Evolutionary conservation across 2,329 filamentous ascomycete genomes (phyloP), one percentile per base, ranked within the genome.

Genomic region (Penicillium sp.): DNA sequence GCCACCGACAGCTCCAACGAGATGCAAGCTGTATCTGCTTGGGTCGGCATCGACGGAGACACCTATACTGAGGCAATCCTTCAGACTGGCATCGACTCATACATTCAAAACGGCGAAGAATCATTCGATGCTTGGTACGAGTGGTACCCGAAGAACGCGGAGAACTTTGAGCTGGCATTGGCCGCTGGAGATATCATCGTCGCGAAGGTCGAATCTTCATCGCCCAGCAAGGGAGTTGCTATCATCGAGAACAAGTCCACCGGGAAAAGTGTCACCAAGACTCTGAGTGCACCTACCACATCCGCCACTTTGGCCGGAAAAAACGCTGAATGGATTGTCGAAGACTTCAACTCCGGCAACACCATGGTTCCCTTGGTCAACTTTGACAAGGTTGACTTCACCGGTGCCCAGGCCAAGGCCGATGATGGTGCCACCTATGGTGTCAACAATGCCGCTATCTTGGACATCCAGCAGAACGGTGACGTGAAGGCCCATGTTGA

Each of bases 281-380:
- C 72, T 4, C 79, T 86, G 67, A 72, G 63, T 39, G 74, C 71
- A 49, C 72, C 82, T 47, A 68, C 67, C 1, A 68, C 68, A 3
- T 64, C 68, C 5, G 61, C 66, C n/a, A 72, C 68, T 4, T 76
- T 86, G 13, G 82, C 79, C 63, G 75, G 83, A 63, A 78, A 79
- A 62, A 85, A 85, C 57, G 84, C 82, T 10, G 84, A 86, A 65
- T 87, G 83, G 83, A 86, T 86, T 60, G 82, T 86, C 13, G 83
- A 86, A 71, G 81, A 83, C 54, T 83, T 80, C 58, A 69, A 76
- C 55, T 59, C 67, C 3, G 69, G 71, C 38, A 57, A 60, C 38
- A 57, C 62, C 2, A 72, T 79, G 48, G 77, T 83, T 4, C 62
- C 74, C 0, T 72, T 83, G 49, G 78, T 74, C 31, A 65, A 82